Conservation (phyloP, 306 rosid species). For the Cucurbita maxima region DNA sequence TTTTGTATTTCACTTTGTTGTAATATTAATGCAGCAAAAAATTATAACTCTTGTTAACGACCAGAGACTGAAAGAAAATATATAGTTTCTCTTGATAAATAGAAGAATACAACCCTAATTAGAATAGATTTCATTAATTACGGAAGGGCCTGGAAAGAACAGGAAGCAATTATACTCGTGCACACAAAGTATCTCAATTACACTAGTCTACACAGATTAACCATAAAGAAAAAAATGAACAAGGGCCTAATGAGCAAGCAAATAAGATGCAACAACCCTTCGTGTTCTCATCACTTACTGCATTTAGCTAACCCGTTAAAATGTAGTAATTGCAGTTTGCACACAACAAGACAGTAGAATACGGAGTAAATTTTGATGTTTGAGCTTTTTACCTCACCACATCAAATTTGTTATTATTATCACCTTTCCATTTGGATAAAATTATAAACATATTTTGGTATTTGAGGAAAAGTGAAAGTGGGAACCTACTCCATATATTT, state of each 20-base stretch:
- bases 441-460: not conserved
- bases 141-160: not conserved
- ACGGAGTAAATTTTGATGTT: not conserved
- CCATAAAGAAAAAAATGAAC: not conserved
- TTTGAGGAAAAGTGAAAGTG: not conserved
- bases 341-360: not conserved
- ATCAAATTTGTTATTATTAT: not conserved
- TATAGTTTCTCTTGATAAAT: not conserved
- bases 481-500: not conserved
- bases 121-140: not conserved
- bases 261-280: not conserved
- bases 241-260: not conserved
- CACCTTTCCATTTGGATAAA: not conserved
- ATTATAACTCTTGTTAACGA: not conserved
- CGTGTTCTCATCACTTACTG: not conserved
- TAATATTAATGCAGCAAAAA: not conserved
- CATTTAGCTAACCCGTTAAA: not conserved
- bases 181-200: not conserved
- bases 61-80: not conserved
- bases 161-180: not conserved
- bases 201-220: not conserved
- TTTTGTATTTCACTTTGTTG: not conserved
- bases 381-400: not conserved
- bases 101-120: not conserved
- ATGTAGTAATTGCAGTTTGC: not conserved